Evolutionary conservation across 768 basidiomycete genomes (phyloP).

Genomic region (Filobasidium wieringae): DNA sequence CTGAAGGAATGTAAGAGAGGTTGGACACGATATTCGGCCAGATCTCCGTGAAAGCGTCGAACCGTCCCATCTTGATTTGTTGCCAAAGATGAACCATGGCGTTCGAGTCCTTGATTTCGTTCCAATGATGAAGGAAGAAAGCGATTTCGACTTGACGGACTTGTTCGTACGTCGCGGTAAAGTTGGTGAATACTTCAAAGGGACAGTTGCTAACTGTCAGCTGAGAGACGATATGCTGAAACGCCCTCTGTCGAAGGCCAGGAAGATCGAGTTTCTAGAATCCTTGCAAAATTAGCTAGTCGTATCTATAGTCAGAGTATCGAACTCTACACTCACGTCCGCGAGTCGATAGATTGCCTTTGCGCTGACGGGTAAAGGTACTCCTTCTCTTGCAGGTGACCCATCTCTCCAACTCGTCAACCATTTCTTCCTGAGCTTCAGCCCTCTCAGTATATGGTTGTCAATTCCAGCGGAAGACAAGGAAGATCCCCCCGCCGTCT

Average conservation of each 20-base stretch:
- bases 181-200: constrained; percentile 73
- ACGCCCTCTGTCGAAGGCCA: constrained; percentile 63
- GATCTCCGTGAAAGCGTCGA: constrained; percentile 72
- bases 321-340: constrained; percentile 48
- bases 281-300: neutral
- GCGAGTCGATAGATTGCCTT: constrained; percentile 75
- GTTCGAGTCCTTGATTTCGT: constrained; percentile 67
- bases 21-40: constrained; percentile 23
- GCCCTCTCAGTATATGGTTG: constrained; percentile 5
- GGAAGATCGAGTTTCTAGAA: constrained; percentile 55
- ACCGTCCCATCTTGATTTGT: constrained; percentile 68
- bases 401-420: constrained; percentile 55
- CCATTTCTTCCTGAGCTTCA: constrained; percentile 52
- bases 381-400: neutral
- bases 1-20: constrained; percentile 13
- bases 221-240: constrained; percentile 65
- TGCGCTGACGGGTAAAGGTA: constrained; percentile 64
- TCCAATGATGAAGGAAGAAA: constrained; percentile 71
- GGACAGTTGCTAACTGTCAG: constrained; percentile 70
- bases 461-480: neutral
- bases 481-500: neutral
- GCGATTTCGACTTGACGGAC: constrained; percentile 61
- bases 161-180: constrained; percentile 68
- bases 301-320: neutral
- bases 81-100: constrained; percentile 74